Evolutionary conservation across 208 protist species (phyloP), one percentile per base, ranked within the genome.

Genomic region (Paratrypanosoma confusum): DNA sequence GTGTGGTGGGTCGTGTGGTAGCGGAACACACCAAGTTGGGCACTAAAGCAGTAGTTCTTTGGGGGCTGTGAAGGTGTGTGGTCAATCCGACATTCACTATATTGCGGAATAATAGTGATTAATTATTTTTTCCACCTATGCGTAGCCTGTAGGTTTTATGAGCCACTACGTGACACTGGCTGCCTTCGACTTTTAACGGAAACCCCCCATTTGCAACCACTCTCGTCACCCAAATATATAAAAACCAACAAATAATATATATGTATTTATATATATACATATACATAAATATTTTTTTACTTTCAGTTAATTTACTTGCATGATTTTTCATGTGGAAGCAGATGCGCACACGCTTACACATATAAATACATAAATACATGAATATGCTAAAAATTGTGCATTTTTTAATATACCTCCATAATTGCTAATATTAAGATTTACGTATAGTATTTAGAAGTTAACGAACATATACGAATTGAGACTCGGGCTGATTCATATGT

Each of bases 1-100:
- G n/a, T 79, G 16, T 83, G 65, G 78, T 91, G 82, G 82, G 62
- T 71, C 11, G 51, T 81, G n/a, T 87, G 77, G 72, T 85, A 58
- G 56, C 13, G 5, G 21, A 13, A 8, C 4, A 14, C n/a, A 7
- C 20, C 11, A n/a, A 44, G 11, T 27, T 10, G 36, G 11, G 27
- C 41, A 46, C 4, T 14, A 28, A 41, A 21, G 23, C 36, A 21
- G 43, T 31, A 25, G 14, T 52, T 45, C 34, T 57, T 46, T 8
- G 16, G 27, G 17, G 29, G 0, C 1, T 41, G 21, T 35, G 38
- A 18, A 38, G 6, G 13, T 29, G 13, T 10, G 26, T n/a, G 21
- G 6, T 5, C 39, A 21, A 27, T 5, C 27, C 25, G 14, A n/a
- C 11, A 11, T 23, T 27, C 11, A 14, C 21, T 17, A 31, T 11